Conservation (phyloP, 2,329 filamentous ascomycete genomes). For the Ophiocordyceps australis region DNA sequence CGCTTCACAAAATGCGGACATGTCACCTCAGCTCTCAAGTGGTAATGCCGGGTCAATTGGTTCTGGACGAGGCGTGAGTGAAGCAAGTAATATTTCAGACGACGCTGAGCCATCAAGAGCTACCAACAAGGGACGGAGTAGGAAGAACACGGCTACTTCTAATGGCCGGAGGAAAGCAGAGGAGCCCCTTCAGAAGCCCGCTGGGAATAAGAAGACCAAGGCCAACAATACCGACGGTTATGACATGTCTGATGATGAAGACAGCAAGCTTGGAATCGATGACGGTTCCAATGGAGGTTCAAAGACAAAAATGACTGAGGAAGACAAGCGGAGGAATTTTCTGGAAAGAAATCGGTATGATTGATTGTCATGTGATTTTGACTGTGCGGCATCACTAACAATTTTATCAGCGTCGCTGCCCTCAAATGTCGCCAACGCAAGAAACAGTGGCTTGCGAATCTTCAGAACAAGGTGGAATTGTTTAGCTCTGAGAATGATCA, state of each 20-base stretch:
- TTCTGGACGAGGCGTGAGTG: slow-evolving; percentile 41
- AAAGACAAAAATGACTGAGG: slow-evolving; percentile 82
- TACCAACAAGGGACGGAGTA: slow-evolving; percentile 46
- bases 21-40: slow-evolving; percentile 30
- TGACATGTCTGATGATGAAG: slow-evolving; percentile 28
- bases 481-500: slow-evolving; percentile 86
- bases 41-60: slow-evolving; percentile 26
- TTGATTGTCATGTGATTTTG: no score
- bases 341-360: slow-evolving; percentile 84
- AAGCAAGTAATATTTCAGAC: slow-evolving; percentile 55
- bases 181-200: slow-evolving; percentile 39
- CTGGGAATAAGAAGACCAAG: slow-evolving; percentile 55
- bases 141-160: slow-evolving; percentile 37
- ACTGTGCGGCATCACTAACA: no score
- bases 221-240: slow-evolving; percentile 10
- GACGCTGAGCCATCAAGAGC: slow-evolving; percentile 52
- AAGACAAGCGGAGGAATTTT: slow-evolving; percentile 97
- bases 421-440: slow-evolving; percentile 95
- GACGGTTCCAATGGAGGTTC: slow-evolving; percentile 37
- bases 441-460: slow-evolving; percentile 94
- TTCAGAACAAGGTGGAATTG: slow-evolving; percentile 87
- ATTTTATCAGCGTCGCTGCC: slow-evolving; percentile 57
- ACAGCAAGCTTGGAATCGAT: slow-evolving; percentile 34
- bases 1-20: slow-evolving; percentile 16
- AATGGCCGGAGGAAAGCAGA: slow-evolving; percentile 71